Evolutionary conservation across 164 flowering plant genomes (phyloP).

Genomic region (Taxillus chinensis): DNA sequence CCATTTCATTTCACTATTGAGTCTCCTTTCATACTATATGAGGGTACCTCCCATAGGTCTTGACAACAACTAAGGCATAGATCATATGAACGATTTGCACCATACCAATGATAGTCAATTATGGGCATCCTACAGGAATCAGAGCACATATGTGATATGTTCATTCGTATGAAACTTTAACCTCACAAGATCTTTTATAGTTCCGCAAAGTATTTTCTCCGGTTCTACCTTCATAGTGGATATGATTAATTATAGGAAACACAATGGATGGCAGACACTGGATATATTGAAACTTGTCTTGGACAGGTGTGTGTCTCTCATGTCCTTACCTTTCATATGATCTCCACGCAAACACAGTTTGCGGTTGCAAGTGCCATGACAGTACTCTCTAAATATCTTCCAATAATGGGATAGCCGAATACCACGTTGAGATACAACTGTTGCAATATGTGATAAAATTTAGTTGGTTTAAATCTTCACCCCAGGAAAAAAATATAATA

Average conservation of each 20-base stretch:
- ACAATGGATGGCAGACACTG: slow-evolving; percentile 66
- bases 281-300: slow-evolving; percentile 70
- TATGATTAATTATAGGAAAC: slow-evolving; percentile 70
- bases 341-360: slow-evolving; percentile 65
- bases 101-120: slow-evolving; percentile 86
- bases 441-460: too few species aligned
- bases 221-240: slow-evolving; percentile 70
- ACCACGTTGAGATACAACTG: slow-evolving; percentile 77
- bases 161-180: slow-evolving; percentile 70
- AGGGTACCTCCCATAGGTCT: slow-evolving; percentile 57
- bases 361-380: slow-evolving; percentile 83
- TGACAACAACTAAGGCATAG: slow-evolving; percentile 82
- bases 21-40: slow-evolving; percentile 12
- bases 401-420: slow-evolving; percentile 48
- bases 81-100: slow-evolving; percentile 75
- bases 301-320: slow-evolving; percentile 63
- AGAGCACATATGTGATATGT: slow-evolving; percentile 98
- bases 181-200: slow-evolving; percentile 52
- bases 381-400: slow-evolving; percentile 86
- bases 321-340: slow-evolving; percentile 81
- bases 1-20: slow-evolving; percentile 12
- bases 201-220: slow-evolving; percentile 58
- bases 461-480: too few species aligned
- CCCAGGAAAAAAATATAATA: too few species aligned
- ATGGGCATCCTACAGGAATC: slow-evolving; percentile 78